A percentile compares a stretch with the other conserved stretches of the same genome.
These are phyloP conservation scores for Rhynchosporium secalis DNA, from an alignment of 2,329 filamentous ascomycete species.

Conservation along the genomic window DNA sequence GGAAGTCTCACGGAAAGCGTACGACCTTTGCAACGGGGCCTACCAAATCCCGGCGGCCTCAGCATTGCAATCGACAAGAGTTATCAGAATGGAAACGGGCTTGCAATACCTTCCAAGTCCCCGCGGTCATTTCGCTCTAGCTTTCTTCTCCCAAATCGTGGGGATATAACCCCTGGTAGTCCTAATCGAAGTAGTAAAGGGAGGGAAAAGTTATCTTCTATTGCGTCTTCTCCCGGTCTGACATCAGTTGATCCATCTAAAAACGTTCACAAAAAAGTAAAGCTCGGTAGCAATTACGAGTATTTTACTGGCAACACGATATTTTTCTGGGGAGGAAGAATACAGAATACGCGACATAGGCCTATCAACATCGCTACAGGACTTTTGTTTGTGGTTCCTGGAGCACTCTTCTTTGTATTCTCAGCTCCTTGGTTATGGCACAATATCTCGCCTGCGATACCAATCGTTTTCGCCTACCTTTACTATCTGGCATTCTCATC, in stretches of 20 bases:
- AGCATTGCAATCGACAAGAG: slow-evolving; percentile 61
- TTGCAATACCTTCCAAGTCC: slow-evolving; percentile 65
- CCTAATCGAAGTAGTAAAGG: slow-evolving; percentile 61
- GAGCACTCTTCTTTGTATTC: slow-evolving; percentile 80
- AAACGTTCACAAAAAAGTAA: slow-evolving; percentile 35
- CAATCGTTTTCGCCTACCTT: slow-evolving; percentile 87
- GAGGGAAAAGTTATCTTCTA: slow-evolving; percentile 82
- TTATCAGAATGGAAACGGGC: slow-evolving; percentile 53
- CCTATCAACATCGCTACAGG: slow-evolving; percentile 90
- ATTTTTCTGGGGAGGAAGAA: slow-evolving; percentile 81
- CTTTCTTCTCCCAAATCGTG: slow-evolving; percentile 65
- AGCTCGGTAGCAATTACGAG: slow-evolving; percentile 75
- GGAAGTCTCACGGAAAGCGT: slow-evolving; percentile 76
- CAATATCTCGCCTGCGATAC: slow-evolving; percentile 84
- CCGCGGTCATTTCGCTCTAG: slow-evolving; percentile 75
- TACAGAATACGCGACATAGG: slow-evolving; percentile 83
- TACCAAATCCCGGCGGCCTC: slow-evolving; percentile 43
- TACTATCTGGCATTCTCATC: slow-evolving; percentile 89
- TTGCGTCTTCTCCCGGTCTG: slow-evolving; percentile 71
- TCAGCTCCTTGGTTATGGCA: slow-evolving; percentile 79
- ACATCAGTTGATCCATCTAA: slow-evolving; percentile 47
- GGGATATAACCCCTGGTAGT: slow-evolving; percentile 50
- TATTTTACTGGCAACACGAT: slow-evolving; percentile 93
- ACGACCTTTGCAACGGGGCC: slow-evolving; percentile 59
- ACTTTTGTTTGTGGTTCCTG: slow-evolving; percentile 74